Percentiles rank a stretch among this genome's conserved stretches.
Conservation (phyloP, 2,329 filamentous ascomycete genomes). For the Beauveria sp. region DNA sequence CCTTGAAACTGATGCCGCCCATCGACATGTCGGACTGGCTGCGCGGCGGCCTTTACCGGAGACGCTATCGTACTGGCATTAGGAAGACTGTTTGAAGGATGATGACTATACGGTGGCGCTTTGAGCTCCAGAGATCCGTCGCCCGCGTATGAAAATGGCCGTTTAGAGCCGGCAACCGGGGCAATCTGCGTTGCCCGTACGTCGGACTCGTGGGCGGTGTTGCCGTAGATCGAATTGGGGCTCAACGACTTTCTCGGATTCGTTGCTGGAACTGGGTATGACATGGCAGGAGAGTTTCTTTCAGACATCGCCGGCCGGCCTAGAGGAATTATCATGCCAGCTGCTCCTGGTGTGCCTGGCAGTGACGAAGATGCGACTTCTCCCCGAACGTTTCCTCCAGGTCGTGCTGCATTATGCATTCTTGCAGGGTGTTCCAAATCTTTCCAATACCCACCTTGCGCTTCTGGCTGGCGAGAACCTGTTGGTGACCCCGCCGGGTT, state of each 20-base stretch:
- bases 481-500: slow-evolving; percentile 27
- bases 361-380: slow-evolving; percentile 27
- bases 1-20: neutral
- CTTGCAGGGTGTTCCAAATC: slow-evolving; percentile 16
- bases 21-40: slow-evolving; percentile 4
- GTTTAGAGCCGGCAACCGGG: slow-evolving; percentile 23
- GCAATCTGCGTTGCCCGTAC: slow-evolving; percentile 16
- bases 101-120: neutral
- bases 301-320: slow-evolving; percentile 24
- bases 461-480: slow-evolving; percentile 15
- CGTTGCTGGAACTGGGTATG: slow-evolving; percentile 25
- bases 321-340: slow-evolving; percentile 18
- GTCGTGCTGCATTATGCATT: slow-evolving; percentile 15
- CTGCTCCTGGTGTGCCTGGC: slow-evolving; percentile 24
- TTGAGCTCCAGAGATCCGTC: neutral
- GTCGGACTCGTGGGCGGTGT: slow-evolving; percentile 19
- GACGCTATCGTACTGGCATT: neutral
- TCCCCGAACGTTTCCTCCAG: slow-evolving; percentile 19
- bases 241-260: slow-evolving; percentile 25
- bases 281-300: slow-evolving; percentile 23
- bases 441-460: slow-evolving; percentile 14
- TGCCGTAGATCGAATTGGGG: slow-evolving; percentile 23
- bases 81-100: slow-evolving; percentile 7
- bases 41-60: neutral
- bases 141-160: slow-evolving; percentile 18